These are phyloP conservation scores for Komagataella mondaviorum DNA, from an alignment of 805 yeast species.

Conservation along the genomic window DNA sequence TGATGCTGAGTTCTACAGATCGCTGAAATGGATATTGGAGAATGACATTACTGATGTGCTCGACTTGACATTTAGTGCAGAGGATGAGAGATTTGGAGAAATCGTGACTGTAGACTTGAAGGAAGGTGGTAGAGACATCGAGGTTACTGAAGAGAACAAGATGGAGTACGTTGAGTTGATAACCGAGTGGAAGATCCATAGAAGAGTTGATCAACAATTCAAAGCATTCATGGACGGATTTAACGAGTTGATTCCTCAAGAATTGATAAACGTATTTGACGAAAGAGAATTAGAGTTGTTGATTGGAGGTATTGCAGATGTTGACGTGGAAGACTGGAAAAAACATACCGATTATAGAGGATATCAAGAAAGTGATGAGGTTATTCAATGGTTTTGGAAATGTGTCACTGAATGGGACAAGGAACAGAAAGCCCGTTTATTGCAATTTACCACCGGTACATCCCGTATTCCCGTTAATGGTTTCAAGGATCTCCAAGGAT, in stretches of 20 bases:
- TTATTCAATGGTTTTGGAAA: conserved; percentile 98
- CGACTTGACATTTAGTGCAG: conserved; percentile 75
- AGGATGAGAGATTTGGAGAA: conserved; percentile 93
- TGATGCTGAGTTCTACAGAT: conserved; percentile 91
- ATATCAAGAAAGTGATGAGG: conserved; percentile 91
- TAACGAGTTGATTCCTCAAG: conserved; percentile 95
- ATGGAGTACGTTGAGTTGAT: conserved; percentile 90
- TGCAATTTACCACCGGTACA: conserved; percentile 98
- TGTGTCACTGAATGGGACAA: conserved; percentile 89
- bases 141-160: conserved; percentile 89
- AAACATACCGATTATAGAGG: conserved; percentile 98
- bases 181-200: conserved; percentile 91
- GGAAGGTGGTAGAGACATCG: conserved; percentile 76
- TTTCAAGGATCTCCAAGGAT: conserved; percentile 95
- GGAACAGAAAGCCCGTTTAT: conserved; percentile 88
- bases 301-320: conserved; percentile 97
- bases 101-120: conserved; percentile 81
- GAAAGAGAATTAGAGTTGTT: conserved; percentile 93
- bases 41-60: conserved; percentile 83
- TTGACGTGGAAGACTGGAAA: conserved; percentile 98
- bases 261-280: conserved; percentile 89
- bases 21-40: conserved; percentile 90
- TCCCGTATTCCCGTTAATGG: conserved; percentile 98
- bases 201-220: conserved; percentile 90
- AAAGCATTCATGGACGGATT: conserved; percentile 95